phyloP scores from a whole-genome alignment of 345 rosid genomes.

The Mercurialis annua region DNA sequence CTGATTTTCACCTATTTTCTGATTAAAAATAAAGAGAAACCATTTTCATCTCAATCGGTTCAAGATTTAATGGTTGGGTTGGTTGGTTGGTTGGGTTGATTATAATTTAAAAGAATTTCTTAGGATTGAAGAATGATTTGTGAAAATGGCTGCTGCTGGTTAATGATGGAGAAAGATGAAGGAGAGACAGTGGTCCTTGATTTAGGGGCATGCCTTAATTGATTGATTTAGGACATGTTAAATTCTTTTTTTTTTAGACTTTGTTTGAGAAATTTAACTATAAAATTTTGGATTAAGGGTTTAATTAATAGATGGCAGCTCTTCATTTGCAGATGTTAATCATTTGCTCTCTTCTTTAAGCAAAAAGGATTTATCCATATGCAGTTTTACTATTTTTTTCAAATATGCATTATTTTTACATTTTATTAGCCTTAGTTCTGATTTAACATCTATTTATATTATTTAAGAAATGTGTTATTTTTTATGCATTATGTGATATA shows the following conservation, averaged over 20 bases:
- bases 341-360: too few species aligned
- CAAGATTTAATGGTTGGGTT: background rate
- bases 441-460: too few species aligned
- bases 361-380: too few species aligned
- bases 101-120: conserved; percentile 26
- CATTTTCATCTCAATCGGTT: too few species aligned
- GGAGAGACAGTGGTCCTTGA: conserved; percentile 18
- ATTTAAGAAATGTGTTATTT: too few species aligned
- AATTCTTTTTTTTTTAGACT: background rate
- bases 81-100: conserved; percentile 8
- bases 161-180: background rate
- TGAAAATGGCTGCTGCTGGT: background rate
- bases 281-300: background rate
- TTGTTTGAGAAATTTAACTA: background rate
- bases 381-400: too few species aligned
- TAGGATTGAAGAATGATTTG: conserved; percentile 26
- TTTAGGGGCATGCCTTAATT: conserved; percentile 1
- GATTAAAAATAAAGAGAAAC: too few species aligned
- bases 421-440: too few species aligned
- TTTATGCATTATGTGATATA: too few species aligned
- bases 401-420: too few species aligned
- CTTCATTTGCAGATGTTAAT: too few species aligned
- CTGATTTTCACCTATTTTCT: too few species aligned
- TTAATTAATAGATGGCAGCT: background rate
- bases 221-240: conserved; percentile 13